A percentile compares a stretch with the other conserved stretches of the same genome.
These are phyloP conservation scores for Hypoxylon perforatum DNA, from an alignment of 495 filamentous ascomycete species.

Conservation along the genomic window DNA sequence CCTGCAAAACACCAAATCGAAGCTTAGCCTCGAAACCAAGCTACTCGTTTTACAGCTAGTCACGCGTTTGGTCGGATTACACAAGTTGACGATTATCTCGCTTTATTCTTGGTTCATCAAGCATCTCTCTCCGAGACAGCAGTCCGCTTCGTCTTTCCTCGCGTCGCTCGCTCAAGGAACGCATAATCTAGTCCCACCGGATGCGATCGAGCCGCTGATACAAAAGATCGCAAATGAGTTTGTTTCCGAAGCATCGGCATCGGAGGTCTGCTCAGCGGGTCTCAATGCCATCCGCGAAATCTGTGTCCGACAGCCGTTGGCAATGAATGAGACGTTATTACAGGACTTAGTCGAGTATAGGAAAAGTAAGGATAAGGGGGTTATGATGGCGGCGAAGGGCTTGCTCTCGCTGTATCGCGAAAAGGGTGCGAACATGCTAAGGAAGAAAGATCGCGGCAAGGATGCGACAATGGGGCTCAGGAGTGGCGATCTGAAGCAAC, in stretches of 20 bases:
- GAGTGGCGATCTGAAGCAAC: slow-evolving; percentile 73
- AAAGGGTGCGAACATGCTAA: slow-evolving; percentile 86
- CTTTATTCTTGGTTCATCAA: slow-evolving; percentile 84
- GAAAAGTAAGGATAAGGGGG: slow-evolving; percentile 97
- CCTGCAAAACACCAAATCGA: slow-evolving; percentile 84
- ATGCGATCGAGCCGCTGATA: slow-evolving; percentile 89
- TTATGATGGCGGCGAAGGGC: slow-evolving; percentile 95
- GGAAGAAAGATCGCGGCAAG: slow-evolving; percentile 91
- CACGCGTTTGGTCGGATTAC: slow-evolving; percentile 88
- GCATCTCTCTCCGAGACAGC: slow-evolving; percentile 87
- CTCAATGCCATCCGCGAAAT: slow-evolving; percentile 96
- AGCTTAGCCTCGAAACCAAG: slow-evolving; percentile 90
- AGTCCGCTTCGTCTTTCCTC: slow-evolving; percentile 92
- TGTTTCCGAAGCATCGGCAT: slow-evolving; percentile 91
- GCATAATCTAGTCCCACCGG: slow-evolving; percentile 91
- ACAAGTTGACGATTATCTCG: slow-evolving; percentile 74
- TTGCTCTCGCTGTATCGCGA: slow-evolving; percentile 91
- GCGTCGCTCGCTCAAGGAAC: slow-evolving; percentile 92
- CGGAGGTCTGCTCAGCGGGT: slow-evolving; percentile 91
- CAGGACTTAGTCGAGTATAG: slow-evolving; percentile 97
- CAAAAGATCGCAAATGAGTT: slow-evolving; percentile 98
- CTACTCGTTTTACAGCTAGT: slow-evolving; percentile 88
- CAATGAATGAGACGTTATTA: slow-evolving; percentile 94
- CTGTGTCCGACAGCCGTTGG: slow-evolving; percentile 88
- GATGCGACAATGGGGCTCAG: slow-evolving; percentile 86